Evolutionary conservation across 1,284 basidiomycete genomes (phyloP).

Genomic region (Leccinum variabile): DNA sequence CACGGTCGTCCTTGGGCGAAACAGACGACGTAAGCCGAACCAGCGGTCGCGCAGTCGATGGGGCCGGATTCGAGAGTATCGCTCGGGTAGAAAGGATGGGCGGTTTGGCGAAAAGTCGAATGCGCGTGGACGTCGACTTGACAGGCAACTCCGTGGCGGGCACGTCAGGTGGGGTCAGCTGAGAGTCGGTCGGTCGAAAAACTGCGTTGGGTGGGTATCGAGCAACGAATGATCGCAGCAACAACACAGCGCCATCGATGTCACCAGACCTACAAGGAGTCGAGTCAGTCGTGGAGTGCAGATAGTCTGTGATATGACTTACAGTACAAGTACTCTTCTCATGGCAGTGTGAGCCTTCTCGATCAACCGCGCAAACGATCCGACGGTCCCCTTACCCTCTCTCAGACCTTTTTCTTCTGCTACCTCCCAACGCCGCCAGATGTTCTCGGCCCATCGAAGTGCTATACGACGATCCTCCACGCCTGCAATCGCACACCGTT

Average conservation of each 20-base stretch:
- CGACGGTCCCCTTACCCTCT: constrained; percentile 24
- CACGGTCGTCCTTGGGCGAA: constrained; percentile 63
- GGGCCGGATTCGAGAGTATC: constrained; percentile 37
- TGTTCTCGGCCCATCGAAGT: constrained; percentile 49
- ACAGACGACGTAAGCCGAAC: constrained; percentile 56
- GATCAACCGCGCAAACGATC: constrained; percentile 41
- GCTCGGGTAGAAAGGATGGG: constrained; percentile 56
- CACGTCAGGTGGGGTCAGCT: neutral
- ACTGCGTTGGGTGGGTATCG: constrained; percentile 55
- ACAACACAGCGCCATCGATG: constrained; percentile 50
- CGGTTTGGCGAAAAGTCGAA: constrained; percentile 37
- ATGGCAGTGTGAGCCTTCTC: constrained; percentile 66
- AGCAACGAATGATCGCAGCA: constrained; percentile 54
- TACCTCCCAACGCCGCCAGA: constrained; percentile 59
- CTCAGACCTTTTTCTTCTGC: constrained; percentile 40
- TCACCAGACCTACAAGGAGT: constrained; percentile 45
- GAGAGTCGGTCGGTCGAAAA: constrained; percentile 16
- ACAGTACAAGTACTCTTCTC: constrained; percentile 64
- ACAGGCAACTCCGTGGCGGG: neutral
- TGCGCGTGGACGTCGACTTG: constrained; percentile 4
- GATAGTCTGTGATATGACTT: constrained; percentile 31
- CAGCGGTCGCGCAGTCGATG: constrained; percentile 50
- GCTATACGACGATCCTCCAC: constrained; percentile 50
- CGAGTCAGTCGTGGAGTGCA: constrained; percentile 2
- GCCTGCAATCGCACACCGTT: constrained; percentile 55